Conservation (phyloP, 257 asterid species). For the Solanum neorickii region DNA sequence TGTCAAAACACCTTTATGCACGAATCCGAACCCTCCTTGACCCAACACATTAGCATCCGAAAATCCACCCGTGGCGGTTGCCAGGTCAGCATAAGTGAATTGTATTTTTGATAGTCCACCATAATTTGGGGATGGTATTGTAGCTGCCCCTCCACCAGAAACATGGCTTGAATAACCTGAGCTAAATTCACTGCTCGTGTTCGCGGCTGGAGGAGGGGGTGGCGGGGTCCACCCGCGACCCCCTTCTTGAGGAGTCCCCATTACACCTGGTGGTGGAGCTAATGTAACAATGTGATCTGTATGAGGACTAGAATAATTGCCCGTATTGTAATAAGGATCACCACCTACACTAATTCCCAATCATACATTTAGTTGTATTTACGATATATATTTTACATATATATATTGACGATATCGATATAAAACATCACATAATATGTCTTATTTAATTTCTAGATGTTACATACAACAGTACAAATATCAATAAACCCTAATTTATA, state of each 20-base stretch:
- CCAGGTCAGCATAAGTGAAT: background rate
- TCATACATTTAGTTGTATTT: background rate
- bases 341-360: constrained; percentile 10
- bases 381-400: background rate
- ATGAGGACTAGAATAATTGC: constrained; percentile 2
- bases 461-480: background rate
- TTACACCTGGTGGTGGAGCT: constrained; percentile 33
- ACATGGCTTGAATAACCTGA: background rate
- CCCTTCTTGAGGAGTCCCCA: constrained; percentile 18
- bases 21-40: constrained; percentile 4
- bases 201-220: background rate
- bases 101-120: constrained; percentile 1
- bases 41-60: background rate
- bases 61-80: background rate
- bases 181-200: background rate
- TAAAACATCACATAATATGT: too few relatives aligned
- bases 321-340: constrained; percentile 19
- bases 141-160: background rate
- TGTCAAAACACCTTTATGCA: constrained; percentile 4
- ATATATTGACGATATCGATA: background rate
- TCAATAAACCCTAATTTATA: background rate
- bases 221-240: background rate
- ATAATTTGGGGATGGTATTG: background rate
- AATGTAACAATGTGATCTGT: constrained; percentile 17
- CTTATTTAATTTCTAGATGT: background rate